Conservation (phyloP, 371 early-diverging fungal species). For the Mortierella sp. region DNA sequence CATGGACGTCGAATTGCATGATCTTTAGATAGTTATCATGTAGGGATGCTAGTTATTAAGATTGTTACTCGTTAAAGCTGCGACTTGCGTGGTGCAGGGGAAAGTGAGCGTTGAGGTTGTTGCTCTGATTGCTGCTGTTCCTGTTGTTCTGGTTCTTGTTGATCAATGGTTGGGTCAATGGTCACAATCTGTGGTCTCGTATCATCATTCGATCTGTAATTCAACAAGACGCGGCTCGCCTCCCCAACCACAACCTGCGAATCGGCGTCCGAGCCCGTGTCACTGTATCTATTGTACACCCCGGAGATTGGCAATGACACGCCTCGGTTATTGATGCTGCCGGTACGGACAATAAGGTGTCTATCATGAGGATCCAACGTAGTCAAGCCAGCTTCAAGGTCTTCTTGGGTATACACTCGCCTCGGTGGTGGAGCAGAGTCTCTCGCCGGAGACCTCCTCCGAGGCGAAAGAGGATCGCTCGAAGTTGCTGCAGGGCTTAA, state of each 20-base stretch:
- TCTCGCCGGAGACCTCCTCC: neutral
- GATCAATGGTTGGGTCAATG: too few species aligned
- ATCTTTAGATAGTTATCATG: too few species aligned
- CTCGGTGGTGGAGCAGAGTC: neutral
- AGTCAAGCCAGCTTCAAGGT: slow-evolving; percentile 14
- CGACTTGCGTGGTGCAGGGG: too few species aligned
- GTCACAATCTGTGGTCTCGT: too few species aligned
- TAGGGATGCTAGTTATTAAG: too few species aligned
- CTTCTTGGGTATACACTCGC: slow-evolving; percentile 23
- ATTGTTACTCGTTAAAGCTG: too few species aligned
- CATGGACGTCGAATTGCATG: too few species aligned
- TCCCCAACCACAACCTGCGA: slow-evolving; percentile 11
- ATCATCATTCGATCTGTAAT: slow-evolving; percentile 3
- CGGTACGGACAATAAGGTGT: neutral
- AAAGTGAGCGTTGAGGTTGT: slow-evolving; percentile 1
- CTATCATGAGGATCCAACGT: slow-evolving; percentile 2
- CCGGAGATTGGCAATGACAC: neutral
- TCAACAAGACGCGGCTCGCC: slow-evolving; percentile 18
- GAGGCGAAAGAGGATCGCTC: too few species aligned
- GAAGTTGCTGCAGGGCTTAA: too few species aligned
- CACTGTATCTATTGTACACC: neutral
- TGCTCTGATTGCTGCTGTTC: neutral
- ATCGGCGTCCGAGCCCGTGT: slow-evolving; percentile 1
- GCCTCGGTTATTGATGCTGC: neutral
- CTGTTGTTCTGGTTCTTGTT: too few species aligned